Evolutionary conservation across 2,329 filamentous ascomycete species (phyloP), one percentile per base, ranked within the genome.

Genomic region (Byssothecium circinans): DNA sequence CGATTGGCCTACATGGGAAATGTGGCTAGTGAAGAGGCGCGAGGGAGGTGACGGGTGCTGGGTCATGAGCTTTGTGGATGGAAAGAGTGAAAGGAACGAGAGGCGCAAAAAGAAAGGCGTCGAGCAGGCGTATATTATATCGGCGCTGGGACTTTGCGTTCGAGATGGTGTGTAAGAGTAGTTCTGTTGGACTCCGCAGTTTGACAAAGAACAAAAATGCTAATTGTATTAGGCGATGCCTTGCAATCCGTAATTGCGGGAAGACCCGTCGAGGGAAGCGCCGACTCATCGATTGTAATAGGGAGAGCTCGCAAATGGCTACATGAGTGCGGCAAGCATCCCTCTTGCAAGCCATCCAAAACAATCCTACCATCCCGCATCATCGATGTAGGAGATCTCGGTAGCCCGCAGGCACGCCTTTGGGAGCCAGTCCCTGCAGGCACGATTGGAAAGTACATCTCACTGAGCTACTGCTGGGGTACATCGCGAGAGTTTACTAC

Each of bases 391-490:
- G 47, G 47, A 14, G 15, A 18, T 15, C 7, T 29, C 14, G 38
- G 23, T n/a, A 40, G 34, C 19, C 43, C 43, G 1, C 10, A 35
- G n/a, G 43, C 47, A 11, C 42, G 30, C 35, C 43, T 50, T 19
- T 44, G 39, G 39, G 47, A 46, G n/a, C 46, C 46, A 4, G 38
- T 47, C 19, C 45, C 45, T 10, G 45, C 41, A 23, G 45, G 39
- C 14, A 47, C 45, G 1, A n/a, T 38, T 18, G 39, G 45, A 17
- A 42, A 42, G n/a, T 53, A 50, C 36, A 15, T 50, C 7, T 35
- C 39, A 14, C 19, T 52, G 29, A 48, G 45, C 33, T 52, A 52
- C 29, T 52, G 49, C 33, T 52, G 49, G 49, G 49, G 49, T 2
- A 17, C 18, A 2, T 47, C 49, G 14, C 27, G 15, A 12, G 27